These are phyloP conservation scores for Cyclotella cryptica DNA, from an alignment of 108 stramenopile species.

Conservation along the genomic window DNA sequence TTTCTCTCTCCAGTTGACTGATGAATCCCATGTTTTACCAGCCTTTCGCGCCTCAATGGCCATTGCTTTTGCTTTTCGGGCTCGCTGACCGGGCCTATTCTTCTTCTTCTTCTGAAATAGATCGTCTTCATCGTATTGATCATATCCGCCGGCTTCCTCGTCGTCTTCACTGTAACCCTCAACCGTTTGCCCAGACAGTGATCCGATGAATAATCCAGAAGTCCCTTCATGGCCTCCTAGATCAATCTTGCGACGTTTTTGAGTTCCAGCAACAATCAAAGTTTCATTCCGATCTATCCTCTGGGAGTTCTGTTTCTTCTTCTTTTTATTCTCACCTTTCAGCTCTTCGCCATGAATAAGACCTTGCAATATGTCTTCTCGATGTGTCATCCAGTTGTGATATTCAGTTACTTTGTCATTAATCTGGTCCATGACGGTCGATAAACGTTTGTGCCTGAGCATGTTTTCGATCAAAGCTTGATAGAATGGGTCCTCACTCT, in stretches of 20 bases:
- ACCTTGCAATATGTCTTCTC: slow-evolving; percentile 35
- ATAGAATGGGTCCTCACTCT: slow-evolving; percentile 28
- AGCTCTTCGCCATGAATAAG: not conserved
- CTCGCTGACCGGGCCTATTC: slow-evolving; percentile 86
- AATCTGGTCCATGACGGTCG: slow-evolving; percentile 61
- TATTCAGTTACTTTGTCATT: slow-evolving; percentile 79
- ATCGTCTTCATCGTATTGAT: slow-evolving; percentile 27
- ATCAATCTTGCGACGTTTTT: slow-evolving; percentile 18
- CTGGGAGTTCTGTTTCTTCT: slow-evolving; percentile 25
- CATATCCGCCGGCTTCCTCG: slow-evolving; percentile 34
- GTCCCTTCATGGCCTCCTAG: slow-evolving; percentile 47
- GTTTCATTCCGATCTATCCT: slow-evolving; percentile 24
- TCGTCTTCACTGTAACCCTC: slow-evolving; percentile 22
- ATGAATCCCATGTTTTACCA: slow-evolving; percentile 63
- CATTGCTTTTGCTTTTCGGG: slow-evolving; percentile 77
- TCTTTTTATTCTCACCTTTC: slow-evolving; percentile 34
- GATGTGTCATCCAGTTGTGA: slow-evolving; percentile 61
- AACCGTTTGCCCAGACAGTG: slow-evolving; percentile 34
- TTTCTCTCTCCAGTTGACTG: slow-evolving; percentile 82
- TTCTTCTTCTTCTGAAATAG: slow-evolving; percentile 51
- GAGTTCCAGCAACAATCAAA: slow-evolving; percentile 27
- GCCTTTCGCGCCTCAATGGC: slow-evolving; percentile 76
- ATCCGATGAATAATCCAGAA: slow-evolving; percentile 56
- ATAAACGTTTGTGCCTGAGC: slow-evolving; percentile 69
- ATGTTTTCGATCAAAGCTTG: slow-evolving; percentile 56